Conservation (phyloP, 2,329 filamentous ascomycete genomes). For the Clonostachys solani region DNA sequence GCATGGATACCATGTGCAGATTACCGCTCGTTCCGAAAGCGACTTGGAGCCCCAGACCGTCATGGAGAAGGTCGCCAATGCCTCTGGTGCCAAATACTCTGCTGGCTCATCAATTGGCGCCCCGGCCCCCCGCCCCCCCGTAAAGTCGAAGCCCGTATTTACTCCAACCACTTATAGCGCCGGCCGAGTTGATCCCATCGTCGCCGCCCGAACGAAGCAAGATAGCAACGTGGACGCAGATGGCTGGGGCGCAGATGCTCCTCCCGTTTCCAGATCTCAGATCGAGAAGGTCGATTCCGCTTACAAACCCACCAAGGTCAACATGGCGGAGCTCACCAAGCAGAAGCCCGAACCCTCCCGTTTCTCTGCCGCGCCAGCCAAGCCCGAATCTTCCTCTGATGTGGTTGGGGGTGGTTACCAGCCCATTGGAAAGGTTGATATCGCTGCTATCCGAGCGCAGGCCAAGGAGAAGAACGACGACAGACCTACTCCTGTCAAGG, state of each 20-base stretch:
- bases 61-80: conserved; percentile 88
- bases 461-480: conserved; percentile 70
- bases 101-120: conserved; percentile 54
- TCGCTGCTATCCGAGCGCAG: conserved; percentile 79
- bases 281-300: conserved; percentile 89
- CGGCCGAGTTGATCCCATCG: conserved; percentile 61
- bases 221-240: conserved; percentile 68
- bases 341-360: conserved; percentile 66
- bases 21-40: conserved; percentile 87
- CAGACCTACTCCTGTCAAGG: conserved; percentile 80
- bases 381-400: conserved; percentile 35
- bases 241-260: conserved; percentile 93
- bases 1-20: conserved; percentile 96
- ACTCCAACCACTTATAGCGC: conserved; percentile 63
- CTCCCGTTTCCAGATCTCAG: conserved; percentile 80
- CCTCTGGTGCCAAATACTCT: conserved; percentile 92
- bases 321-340: conserved; percentile 79
- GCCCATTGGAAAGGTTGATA: conserved; percentile 95
- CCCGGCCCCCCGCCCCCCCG: conserved; percentile 64
- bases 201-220: conserved; percentile 58
- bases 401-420: conserved; percentile 86
- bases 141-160: conserved; percentile 88
- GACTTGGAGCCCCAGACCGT: conserved; percentile 86
- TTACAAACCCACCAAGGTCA: conserved; percentile 93
- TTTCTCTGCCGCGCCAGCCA: conserved; percentile 36